Evolutionary conservation across 345 rosid genomes (phyloP), one percentile per base, ranked within the genome.

Genomic region (Aegle marmelos): DNA sequence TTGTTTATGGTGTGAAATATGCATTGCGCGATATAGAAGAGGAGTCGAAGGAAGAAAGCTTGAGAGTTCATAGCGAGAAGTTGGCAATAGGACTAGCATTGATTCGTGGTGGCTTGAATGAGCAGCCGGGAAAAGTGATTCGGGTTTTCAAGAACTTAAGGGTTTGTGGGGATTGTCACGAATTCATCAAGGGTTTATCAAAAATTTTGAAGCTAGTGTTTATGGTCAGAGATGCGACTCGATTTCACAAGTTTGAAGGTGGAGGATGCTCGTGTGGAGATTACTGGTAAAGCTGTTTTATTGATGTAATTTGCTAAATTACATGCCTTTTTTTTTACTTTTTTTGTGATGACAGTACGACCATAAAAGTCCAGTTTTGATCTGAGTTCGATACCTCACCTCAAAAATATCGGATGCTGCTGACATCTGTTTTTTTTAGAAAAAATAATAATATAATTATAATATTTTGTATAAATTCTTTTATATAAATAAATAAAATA

Each of bases 61-160:
- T 95, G 83, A 88, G 93, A 83, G 82, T 88, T 82, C 97, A 95
- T 39, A 90, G 98, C 59, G 97, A 95, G 86, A 95, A 91, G 82
- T 81, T 93, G 81, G 97, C 98, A 14, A 91, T 91, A 58, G 98
- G 98, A 58, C 59, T 93, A 79, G 97, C 93, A 21, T 79, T 93
- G 86, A 84, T 85, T 39, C 74, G 79, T 28, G 86, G 90, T 5
- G 86, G 88, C 9, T 71, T 79, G 67, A 82, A 81, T 59, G 82
- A 76, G 74, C 76, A 77, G 74, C 75, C 73, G 28, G 82, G 81
- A 36, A 88, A 78, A 68, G 85, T 89, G 8, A 88, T 90, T 75
- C 83, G 96, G 41, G 80, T 94, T 41, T 94, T 91, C 90, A 94
- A 94, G 82, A 92, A 94, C 85, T 78, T 90, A 85, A 88, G 98